Conservation (phyloP, 2,329 filamentous ascomycete genomes). For the Sporothrix euskadiensis region DNA sequence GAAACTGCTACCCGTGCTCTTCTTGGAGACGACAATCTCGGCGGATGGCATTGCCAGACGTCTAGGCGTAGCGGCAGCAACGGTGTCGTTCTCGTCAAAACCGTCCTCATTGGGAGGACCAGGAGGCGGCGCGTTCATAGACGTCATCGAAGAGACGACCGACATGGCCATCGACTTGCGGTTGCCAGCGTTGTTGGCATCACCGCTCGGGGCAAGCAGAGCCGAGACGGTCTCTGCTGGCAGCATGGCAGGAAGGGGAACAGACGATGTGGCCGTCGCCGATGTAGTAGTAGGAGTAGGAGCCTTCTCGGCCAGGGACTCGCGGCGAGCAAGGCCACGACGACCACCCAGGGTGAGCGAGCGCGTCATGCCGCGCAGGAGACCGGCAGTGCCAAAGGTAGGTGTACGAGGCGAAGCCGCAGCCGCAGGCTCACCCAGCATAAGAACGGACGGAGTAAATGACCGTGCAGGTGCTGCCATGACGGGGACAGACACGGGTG, state of each 20-base stretch:
- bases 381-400: constrained; percentile 37
- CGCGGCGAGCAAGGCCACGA: constrained; percentile 50
- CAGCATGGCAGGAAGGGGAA: constrained; percentile 28
- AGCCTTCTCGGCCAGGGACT: background rate
- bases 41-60: constrained; percentile 37
- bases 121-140: constrained; percentile 45
- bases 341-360: constrained; percentile 57
- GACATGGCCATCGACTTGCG: constrained; percentile 31
- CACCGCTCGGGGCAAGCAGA: background rate
- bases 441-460: background rate
- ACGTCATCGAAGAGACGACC: constrained; percentile 34
- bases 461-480: constrained; percentile 11
- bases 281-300: constrained; percentile 36
- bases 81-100: background rate
- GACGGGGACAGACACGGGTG: background rate
- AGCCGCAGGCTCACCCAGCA: background rate
- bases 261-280: constrained; percentile 32
- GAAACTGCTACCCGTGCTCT: constrained; percentile 38
- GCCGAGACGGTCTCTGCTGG: constrained; percentile 17
- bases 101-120: constrained; percentile 31
- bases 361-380: constrained; percentile 52
- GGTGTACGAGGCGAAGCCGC: constrained; percentile 44
- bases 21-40: constrained; percentile 34
- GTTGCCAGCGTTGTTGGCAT: constrained; percentile 12
- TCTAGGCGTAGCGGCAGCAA: constrained; percentile 8